Conservation (phyloP, 495 filamentous ascomycete genomes). For the Podospora bellae-mahoneyi region DNA sequence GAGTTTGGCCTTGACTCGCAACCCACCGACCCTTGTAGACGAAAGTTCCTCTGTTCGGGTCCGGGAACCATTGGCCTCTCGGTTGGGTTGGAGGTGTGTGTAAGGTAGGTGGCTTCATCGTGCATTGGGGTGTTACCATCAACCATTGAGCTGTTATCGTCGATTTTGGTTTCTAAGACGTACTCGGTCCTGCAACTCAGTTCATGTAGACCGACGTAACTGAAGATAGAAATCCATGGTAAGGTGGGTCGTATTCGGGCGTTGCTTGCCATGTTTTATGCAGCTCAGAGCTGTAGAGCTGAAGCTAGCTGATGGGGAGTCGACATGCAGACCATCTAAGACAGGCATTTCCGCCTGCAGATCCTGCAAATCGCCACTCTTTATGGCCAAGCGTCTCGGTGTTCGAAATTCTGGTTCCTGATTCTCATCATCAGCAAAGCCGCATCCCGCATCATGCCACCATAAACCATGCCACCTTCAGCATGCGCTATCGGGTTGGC, state of each 20-base stretch:
- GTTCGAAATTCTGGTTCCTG: background rate
- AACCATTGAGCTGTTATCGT: background rate
- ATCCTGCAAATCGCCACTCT: background rate
- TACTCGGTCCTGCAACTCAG: background rate
- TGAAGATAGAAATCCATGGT: background rate
- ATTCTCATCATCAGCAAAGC: background rate
- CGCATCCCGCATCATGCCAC: background rate
- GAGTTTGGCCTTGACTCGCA: too few relatives aligned
- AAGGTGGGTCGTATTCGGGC: background rate
- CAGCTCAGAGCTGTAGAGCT: background rate
- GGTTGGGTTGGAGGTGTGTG: too few relatives aligned
- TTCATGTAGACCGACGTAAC: too few relatives aligned
- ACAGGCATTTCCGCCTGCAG: background rate
- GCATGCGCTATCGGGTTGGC: background rate
- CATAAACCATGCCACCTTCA: background rate
- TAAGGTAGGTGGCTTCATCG: too few relatives aligned
- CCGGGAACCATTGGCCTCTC: too few relatives aligned
- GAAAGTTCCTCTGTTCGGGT: too few relatives aligned
- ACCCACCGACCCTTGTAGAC: too few relatives aligned
- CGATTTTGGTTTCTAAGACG: background rate
- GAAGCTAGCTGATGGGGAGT: background rate
- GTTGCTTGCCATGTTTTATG: background rate
- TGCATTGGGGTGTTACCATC: background rate
- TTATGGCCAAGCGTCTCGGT: background rate
- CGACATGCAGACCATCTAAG: background rate